Percentiles rank a stretch among this genome's conserved stretches.
These are phyloP conservation scores for Herpotrichia juniperi DNA, from an alignment of 2,329 filamentous ascomycete genomes.

Conservation along the genomic window DNA sequence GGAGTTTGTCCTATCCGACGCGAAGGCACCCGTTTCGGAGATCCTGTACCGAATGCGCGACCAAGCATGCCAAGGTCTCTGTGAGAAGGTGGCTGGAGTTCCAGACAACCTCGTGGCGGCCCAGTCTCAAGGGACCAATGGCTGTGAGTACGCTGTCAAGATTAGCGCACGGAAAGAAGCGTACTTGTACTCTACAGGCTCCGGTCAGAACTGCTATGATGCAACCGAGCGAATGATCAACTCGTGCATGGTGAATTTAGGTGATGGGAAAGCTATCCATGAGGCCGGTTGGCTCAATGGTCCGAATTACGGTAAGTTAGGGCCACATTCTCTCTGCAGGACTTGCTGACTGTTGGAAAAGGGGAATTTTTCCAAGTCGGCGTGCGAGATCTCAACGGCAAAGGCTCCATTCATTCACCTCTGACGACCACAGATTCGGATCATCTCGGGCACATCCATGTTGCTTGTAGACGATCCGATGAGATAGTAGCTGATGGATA, in stretches of 20 bases:
- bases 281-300: neutral
- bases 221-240: neutral
- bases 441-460: neutral
- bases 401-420: neutral
- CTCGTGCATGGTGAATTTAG: neutral
- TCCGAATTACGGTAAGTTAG: neutral
- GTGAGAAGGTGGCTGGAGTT: neutral
- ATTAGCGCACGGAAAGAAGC: neutral
- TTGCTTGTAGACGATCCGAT: neutral
- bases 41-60: neutral
- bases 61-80: neutral
- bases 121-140: neutral
- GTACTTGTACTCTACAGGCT: neutral
- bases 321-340: too few species aligned
- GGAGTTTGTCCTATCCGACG: neutral
- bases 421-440: neutral
- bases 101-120: neutral
- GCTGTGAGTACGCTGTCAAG: neutral
- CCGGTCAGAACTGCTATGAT: neutral
- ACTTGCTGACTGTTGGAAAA: too few species aligned
- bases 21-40: too few species aligned
- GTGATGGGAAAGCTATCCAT: too few species aligned
- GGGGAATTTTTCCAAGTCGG: neutral
- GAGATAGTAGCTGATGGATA: neutral
- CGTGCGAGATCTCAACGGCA: neutral